phyloP scores from a whole-genome alignment of 2,329 filamentous ascomycete species.

The Alternaria triticina region DNA sequence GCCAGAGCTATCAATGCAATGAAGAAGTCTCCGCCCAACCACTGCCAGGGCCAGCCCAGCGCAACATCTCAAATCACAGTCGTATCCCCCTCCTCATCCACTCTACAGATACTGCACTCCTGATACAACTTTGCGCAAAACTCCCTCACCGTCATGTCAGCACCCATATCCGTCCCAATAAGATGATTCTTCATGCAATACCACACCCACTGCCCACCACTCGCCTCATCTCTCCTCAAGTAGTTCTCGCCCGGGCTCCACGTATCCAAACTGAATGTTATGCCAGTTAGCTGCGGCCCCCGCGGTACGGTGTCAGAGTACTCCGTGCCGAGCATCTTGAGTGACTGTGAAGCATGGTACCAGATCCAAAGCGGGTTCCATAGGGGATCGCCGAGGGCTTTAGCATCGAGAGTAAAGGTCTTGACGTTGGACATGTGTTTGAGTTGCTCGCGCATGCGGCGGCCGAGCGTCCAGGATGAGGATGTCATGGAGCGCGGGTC shows the following conservation, averaged over 20 bases:
- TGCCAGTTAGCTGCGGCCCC: conserved; percentile 33
- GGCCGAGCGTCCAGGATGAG: conserved; percentile 39
- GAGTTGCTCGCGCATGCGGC: conserved; percentile 34
- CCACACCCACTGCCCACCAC: conserved; percentile 42
- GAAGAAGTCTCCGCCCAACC: background rate
- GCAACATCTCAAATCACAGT: background rate
- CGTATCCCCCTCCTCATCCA: conserved; percentile 18
- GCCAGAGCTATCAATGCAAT: background rate
- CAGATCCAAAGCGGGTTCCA: conserved; percentile 52
- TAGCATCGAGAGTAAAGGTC: conserved; percentile 37
- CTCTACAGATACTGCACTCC: conserved; percentile 33
- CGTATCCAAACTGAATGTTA: conserved; percentile 45
- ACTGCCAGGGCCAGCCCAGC: background rate
- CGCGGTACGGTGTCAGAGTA: conserved; percentile 1
- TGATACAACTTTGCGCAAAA: conserved; percentile 39
- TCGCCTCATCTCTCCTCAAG: conserved; percentile 27
- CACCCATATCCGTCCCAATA: conserved; percentile 27
- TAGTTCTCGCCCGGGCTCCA: conserved; percentile 47
- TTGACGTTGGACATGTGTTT: conserved; percentile 23
- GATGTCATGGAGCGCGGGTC: conserved; percentile 46
- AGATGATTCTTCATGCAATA: conserved; percentile 38
- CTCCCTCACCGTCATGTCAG: conserved; percentile 34
- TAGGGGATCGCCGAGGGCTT: conserved; percentile 46
- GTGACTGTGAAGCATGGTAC: conserved; percentile 44
- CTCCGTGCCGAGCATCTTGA: conserved; percentile 39